Conservation (phyloP, 345 rosid genomes). For the Carallia brachiata region DNA sequence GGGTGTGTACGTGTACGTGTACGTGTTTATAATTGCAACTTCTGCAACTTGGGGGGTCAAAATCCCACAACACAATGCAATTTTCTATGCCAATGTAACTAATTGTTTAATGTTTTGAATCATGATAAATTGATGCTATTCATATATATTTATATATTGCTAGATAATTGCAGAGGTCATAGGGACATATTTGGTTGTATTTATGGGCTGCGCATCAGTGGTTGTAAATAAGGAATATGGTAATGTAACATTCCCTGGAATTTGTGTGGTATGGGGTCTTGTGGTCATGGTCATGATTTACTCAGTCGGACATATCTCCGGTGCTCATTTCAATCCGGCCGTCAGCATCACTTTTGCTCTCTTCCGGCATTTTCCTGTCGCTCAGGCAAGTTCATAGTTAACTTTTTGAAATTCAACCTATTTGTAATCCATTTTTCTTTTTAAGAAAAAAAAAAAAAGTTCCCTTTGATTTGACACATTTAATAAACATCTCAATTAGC, state of each 20-base stretch:
- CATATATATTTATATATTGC: not conserved
- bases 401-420: no score
- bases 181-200: constrained; percentile 24
- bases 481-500: no score
- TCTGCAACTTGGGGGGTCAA: no score
- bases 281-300: constrained; percentile 30
- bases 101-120: not conserved
- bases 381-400: constrained; percentile 3
- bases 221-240: constrained; percentile 22
- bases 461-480: not conserved
- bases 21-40: no score
- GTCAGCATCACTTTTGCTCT: constrained; percentile 22
- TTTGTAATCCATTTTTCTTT: not conserved
- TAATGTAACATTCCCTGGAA: constrained; percentile 23
- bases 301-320: constrained; percentile 25
- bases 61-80: not conserved
- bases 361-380: constrained; percentile 19
- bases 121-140: not conserved
- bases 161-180: constrained; percentile 25
- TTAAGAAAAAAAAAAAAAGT: no score
- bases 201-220: constrained; percentile 24
- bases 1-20: no score
- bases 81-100: not conserved
- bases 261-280: constrained; percentile 24
- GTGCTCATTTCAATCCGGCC: constrained; percentile 38